Conservation (phyloP, 306 rosid genomes). For the Albizia julibrissin region DNA sequence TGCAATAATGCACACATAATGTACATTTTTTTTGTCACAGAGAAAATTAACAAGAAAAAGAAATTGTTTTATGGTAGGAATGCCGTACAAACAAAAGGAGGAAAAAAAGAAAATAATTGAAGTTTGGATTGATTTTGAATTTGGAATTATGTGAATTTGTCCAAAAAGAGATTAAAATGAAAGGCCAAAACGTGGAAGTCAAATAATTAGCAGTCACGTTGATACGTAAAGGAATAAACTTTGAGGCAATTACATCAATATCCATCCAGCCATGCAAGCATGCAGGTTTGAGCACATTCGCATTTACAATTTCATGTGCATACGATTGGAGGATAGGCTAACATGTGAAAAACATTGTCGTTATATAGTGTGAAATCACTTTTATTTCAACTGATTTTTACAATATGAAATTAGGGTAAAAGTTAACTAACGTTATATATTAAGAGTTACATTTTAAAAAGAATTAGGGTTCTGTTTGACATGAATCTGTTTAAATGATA, state of each 20-base stretch:
- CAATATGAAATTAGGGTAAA: too few species aligned
- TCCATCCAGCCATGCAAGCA: neutral
- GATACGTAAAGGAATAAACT: neutral
- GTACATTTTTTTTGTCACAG: neutral
- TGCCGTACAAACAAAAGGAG: neutral
- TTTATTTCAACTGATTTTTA: too few species aligned
- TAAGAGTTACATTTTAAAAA: too few species aligned
- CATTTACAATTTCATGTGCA: neutral
- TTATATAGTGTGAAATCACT: too few species aligned
- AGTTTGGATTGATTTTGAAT: neutral
- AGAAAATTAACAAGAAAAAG: neutral
- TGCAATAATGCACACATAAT: neutral
- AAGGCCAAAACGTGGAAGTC: neutral
- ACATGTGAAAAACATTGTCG: too few species aligned
- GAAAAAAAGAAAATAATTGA: neutral
- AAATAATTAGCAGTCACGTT: neutral
- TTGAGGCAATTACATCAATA: neutral
- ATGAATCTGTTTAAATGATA: too few species aligned
- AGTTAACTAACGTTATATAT: too few species aligned
- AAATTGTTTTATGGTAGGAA: neutral
- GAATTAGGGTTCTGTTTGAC: too few species aligned
- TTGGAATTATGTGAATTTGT: neutral
- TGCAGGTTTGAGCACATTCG: neutral
- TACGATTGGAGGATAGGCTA: too few species aligned
- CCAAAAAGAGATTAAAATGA: neutral